Conservation (phyloP, 805 yeast genomes). For the Myxozyma vanderwaltii region DNA sequence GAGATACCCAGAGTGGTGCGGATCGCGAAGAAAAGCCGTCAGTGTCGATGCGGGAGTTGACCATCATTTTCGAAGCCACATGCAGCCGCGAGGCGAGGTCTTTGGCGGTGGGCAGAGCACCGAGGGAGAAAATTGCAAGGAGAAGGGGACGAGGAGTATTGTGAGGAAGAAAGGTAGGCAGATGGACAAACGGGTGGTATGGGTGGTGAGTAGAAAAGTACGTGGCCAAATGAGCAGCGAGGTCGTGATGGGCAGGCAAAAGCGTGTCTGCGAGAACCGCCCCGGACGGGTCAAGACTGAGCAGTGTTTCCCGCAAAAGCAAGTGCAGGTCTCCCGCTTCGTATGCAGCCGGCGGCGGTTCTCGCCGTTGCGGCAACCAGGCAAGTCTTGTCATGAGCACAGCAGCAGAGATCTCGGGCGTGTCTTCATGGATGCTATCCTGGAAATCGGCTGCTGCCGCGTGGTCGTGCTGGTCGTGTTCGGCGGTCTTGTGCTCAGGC, state of each 20-base stretch:
- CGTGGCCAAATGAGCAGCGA: constrained; percentile 41
- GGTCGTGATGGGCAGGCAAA: constrained; percentile 31
- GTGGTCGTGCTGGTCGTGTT: background rate
- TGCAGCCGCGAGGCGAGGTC: constrained; percentile 39
- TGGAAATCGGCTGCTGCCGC: background rate
- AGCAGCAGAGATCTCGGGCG: constrained; percentile 18
- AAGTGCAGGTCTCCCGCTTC: constrained; percentile 20
- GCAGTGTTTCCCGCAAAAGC: constrained; percentile 26
- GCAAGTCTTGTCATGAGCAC: constrained; percentile 27
- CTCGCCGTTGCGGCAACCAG: constrained; percentile 6
- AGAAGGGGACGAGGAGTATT: constrained; percentile 40
- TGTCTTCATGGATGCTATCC: background rate
- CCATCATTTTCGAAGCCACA: constrained; percentile 37
- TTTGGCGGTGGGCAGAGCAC: constrained; percentile 39
- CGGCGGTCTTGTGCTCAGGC: background rate
- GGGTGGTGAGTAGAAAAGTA: constrained; percentile 43
- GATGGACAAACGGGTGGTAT: constrained; percentile 42
- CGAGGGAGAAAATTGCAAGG: constrained; percentile 42
- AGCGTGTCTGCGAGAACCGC: constrained; percentile 22
- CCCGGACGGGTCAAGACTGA: constrained; percentile 30
- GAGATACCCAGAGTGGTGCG: constrained; percentile 41
- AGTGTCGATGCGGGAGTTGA: constrained; percentile 37
- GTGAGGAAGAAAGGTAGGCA: constrained; percentile 40
- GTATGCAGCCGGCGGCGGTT: constrained; percentile 7
- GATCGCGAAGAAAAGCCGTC: constrained; percentile 37